Evolutionary conservation across 805 yeast species (phyloP).

Genomic region (Saturnispora mendoncae): DNA sequence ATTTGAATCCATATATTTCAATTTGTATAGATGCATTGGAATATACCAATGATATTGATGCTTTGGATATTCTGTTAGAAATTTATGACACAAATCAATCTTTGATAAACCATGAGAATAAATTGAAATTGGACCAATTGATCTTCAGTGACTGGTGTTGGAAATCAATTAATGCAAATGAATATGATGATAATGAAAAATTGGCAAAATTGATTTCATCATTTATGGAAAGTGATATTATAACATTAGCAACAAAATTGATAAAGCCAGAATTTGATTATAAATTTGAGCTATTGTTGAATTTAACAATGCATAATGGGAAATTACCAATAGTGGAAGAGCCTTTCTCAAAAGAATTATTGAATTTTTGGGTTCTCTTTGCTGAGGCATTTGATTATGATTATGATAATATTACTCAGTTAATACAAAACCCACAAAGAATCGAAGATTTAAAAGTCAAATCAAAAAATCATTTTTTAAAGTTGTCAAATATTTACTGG

Average conservation of each 20-base stretch:
- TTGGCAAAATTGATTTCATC: conserved; percentile 39
- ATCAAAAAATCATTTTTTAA: conserved; percentile 35
- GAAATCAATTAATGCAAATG: conserved; percentile 27
- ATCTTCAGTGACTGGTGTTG: conserved; percentile 41
- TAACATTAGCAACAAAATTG: conserved; percentile 34
- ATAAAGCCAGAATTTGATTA: conserved; percentile 29
- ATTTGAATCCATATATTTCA: conserved; percentile 17
- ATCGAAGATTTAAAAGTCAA: conserved; percentile 25
- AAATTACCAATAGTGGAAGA: conserved; percentile 53
- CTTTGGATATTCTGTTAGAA: conserved; percentile 34
- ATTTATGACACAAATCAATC: conserved; percentile 38
- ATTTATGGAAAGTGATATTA: conserved; percentile 39
- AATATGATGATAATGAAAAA: conserved; percentile 29
- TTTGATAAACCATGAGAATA: conserved; percentile 29
- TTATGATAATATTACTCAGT: conserved; percentile 28
- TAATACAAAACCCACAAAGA: conserved; percentile 28
- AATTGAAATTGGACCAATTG: conserved; percentile 25
- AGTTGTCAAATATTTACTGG: conserved; percentile 60
- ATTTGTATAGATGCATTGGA: conserved; percentile 17
- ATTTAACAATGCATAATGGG: conserved; percentile 45
- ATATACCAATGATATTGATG: conserved; percentile 16
- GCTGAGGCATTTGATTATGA: conserved; percentile 50
- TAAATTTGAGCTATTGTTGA: conserved; percentile 41
- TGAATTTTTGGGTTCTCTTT: conserved; percentile 63
- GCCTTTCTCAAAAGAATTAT: conserved; percentile 41